These are phyloP conservation scores for Macadamia tetraphylla DNA, from an alignment of 164 flowering plant species.

Conservation along the genomic window DNA sequence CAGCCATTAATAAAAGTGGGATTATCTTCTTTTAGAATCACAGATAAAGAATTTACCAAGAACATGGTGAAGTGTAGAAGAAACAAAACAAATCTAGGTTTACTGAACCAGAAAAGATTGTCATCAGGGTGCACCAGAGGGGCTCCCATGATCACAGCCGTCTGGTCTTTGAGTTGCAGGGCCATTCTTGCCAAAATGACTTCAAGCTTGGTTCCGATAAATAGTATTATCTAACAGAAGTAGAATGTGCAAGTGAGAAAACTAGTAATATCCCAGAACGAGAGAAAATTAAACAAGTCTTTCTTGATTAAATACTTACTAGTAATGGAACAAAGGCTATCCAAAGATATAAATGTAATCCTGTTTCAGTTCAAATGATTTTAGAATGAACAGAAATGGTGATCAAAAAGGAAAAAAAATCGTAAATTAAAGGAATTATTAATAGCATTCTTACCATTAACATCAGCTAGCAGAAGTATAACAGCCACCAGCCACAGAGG, in stretches of 20 bases:
- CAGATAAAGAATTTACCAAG: conserved; percentile 26
- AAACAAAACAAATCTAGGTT: conserved; percentile 39
- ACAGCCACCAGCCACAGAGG: conserved; percentile 54
- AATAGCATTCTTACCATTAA: conserved; percentile 38
- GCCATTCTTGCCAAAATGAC: conserved; percentile 56
- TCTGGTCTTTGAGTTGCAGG: conserved; percentile 32
- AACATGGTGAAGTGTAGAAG: conserved; percentile 47
- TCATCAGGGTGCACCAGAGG: conserved; percentile 54
- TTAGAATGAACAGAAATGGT: background rate
- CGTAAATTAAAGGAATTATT: background rate
- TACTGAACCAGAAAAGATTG: conserved; percentile 51
- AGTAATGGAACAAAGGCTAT: conserved; percentile 43
- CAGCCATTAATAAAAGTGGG: background rate
- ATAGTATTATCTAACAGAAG: conserved; percentile 31
- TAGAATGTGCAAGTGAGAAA: background rate
- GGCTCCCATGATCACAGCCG: conserved; percentile 38
- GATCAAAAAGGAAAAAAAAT: no score
- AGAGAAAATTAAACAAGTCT: background rate
- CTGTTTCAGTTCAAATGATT: conserved; percentile 18
- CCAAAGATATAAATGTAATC: conserved; percentile 50
- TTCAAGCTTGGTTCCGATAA: conserved; percentile 61
- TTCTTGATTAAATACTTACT: conserved; percentile 24
- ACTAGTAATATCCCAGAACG: background rate
- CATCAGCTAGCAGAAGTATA: conserved; percentile 46
- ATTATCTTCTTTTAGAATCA: background rate